These are phyloP conservation scores for Erythrophleum ivorense DNA, from an alignment of 331 rosid genomes.

Conservation along the genomic window DNA sequence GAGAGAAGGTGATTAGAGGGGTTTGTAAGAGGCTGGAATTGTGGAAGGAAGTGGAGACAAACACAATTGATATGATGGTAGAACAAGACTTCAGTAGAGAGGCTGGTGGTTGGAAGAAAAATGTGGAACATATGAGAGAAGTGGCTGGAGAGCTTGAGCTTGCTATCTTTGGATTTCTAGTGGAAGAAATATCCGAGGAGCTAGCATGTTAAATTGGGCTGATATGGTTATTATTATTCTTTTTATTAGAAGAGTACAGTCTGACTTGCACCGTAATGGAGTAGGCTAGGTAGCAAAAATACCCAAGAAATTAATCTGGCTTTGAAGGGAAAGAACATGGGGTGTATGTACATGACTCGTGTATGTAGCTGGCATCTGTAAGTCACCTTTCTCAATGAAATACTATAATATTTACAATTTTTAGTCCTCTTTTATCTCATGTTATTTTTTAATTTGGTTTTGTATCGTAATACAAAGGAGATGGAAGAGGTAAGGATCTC, in stretches of 20 bases:
- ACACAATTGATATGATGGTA: conserved; percentile 87
- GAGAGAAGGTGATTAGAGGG: conserved; percentile 55
- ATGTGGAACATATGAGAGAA: conserved; percentile 51
- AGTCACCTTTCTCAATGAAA: conserved; percentile 45
- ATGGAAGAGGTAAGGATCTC: too few relatives aligned
- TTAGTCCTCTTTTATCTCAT: neutral
- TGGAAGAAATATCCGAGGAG: conserved; percentile 75
- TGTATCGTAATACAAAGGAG: too few relatives aligned
- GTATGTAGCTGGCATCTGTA: conserved; percentile 47
- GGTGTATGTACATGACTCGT: conserved; percentile 58
- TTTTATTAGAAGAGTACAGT: conserved; percentile 49
- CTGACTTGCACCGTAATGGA: conserved; percentile 51
- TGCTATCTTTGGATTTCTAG: conserved; percentile 61
- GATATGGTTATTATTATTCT: conserved; percentile 39
- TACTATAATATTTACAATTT: conserved; percentile 43
- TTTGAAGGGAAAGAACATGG: conserved; percentile 39
- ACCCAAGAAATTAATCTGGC: conserved; percentile 27
- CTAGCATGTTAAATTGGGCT: conserved; percentile 47
- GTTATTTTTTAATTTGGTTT: neutral
- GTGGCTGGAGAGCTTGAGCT: conserved; percentile 67
- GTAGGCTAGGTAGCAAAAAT: conserved; percentile 52
- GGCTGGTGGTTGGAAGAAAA: conserved; percentile 62
- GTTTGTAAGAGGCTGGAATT: conserved; percentile 63
- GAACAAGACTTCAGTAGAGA: conserved; percentile 69
- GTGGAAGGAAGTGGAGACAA: conserved; percentile 76